Conservation (phyloP, 805 yeast species). For the Pichia rugopelliculosa region DNA sequence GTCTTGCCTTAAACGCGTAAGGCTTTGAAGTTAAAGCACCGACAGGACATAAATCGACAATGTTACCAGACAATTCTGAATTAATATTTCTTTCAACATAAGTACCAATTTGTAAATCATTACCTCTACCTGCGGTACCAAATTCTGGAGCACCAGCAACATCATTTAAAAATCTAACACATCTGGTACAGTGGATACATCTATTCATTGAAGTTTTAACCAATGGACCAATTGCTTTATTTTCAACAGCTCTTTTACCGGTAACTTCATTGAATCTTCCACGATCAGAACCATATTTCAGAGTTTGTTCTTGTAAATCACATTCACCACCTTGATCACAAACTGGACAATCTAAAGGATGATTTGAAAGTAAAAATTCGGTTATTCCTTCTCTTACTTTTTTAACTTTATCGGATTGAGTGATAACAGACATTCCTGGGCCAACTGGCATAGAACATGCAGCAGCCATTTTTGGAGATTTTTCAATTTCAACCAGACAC, state of each 20-base stretch:
- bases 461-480: conserved; percentile 84
- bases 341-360: conserved; percentile 87
- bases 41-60: conserved; percentile 83
- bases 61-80: conserved; percentile 80
- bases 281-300: conserved; percentile 78
- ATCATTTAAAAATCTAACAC: conserved; percentile 84
- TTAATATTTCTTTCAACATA: conserved; percentile 78
- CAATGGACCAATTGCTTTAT: conserved; percentile 83
- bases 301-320: conserved; percentile 82
- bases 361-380: conserved; percentile 80
- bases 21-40: conserved; percentile 90
- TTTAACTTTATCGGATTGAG: conserved; percentile 69
- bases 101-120: conserved; percentile 87
- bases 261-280: conserved; percentile 76
- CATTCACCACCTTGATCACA: conserved; percentile 96
- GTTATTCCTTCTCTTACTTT: conserved; percentile 87
- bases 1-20: conserved; percentile 86
- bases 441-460: conserved; percentile 92
- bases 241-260: conserved; percentile 87
- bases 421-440: conserved; percentile 80
- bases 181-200: conserved; percentile 87
- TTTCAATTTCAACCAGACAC: conserved; percentile 86
- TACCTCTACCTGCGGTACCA: conserved; percentile 86
- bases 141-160: conserved; percentile 91
- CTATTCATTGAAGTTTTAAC: conserved; percentile 89